Base-by-base conservation (phyloP, 768 basidiomycete genomes). In the Fistulinella prunicolor region DNA sequence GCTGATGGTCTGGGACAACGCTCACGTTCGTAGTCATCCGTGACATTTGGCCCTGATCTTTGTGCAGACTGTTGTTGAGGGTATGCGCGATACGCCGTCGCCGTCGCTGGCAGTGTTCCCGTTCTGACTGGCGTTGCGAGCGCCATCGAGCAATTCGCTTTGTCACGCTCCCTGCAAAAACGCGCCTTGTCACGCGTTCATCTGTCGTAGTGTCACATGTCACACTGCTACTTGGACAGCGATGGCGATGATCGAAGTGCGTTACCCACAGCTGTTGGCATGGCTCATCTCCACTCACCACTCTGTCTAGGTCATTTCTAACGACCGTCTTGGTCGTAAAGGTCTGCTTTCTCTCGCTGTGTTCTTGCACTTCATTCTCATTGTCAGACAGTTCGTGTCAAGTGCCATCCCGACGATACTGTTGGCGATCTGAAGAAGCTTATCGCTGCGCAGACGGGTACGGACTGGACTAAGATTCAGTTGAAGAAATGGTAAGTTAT, bases 361-460 rank as follows among this genome's bases (percentile, higher is more conserved):
- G 1, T 40, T 4, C 0, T 14, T 2, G 21, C 28, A 8, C 19
- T 32, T 34, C 21, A 37, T 32, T 50, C 57, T 59, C 36, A 61
- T 29, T 23, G 9, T 39, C n/a, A 40, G 32, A 21, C 47, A 96
- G 94, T 96, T 51, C 87, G 91, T 55, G 92, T 97, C 62, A 96
- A 97, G 70, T 96, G 94, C 73, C 86, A 85, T 67, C 81, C 91
- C 5, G 85, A 95, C 13, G 96, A 99, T 65, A 98, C 96, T 1
- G 91, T 99, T 29, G 95, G 95, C 35, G 95, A 97, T 65, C 76
- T 99, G 54, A 98, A 98, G 79, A 88, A 87, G 68, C 84, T 99
- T 51, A 97, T 99, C 57, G 95, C 87, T 2, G 95, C 94, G 0
- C 96, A 99, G 68, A 96, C 82, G 0, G 96, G 96, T 45, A 96